Conservation (phyloP, 805 yeast species). For the Yarrowia phangngaensis region DNA sequence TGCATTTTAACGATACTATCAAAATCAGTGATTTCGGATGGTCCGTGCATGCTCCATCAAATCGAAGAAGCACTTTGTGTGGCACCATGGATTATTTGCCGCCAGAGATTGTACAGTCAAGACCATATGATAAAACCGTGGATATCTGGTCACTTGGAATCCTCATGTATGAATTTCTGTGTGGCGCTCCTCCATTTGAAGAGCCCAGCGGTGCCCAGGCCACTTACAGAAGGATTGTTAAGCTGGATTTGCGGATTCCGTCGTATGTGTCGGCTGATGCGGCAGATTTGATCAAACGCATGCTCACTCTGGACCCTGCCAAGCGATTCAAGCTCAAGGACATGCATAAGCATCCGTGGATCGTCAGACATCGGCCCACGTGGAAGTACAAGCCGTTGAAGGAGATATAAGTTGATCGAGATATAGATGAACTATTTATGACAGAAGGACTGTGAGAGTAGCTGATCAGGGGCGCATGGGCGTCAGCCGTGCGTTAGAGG, state of each 20-base stretch:
- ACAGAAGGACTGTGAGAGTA: no score
- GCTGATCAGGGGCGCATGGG: no score
- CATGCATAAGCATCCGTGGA: constrained; percentile 81
- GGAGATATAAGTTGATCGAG: no score
- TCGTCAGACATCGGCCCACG: constrained; percentile 53
- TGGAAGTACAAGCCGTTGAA: constrained; percentile 46
- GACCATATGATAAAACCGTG: constrained; percentile 70
- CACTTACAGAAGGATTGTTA: constrained; percentile 75
- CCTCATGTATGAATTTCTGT: constrained; percentile 75
- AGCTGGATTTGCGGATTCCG: constrained; percentile 74
- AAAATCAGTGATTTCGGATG: constrained; percentile 95
- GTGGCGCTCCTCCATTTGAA: constrained; percentile 91
- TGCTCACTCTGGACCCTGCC: constrained; percentile 66
- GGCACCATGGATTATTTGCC: constrained; percentile 94
- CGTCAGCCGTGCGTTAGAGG: no score
- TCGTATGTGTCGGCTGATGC: constrained; percentile 67
- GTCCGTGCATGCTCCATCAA: constrained; percentile 69
- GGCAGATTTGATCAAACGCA: constrained; percentile 58
- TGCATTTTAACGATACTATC: constrained; percentile 69
- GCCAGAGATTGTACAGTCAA: constrained; percentile 89
- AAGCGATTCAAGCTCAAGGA: constrained; percentile 59
- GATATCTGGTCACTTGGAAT: constrained; percentile 95
- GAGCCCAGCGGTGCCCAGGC: constrained; percentile 63
- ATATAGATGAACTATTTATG: no score
- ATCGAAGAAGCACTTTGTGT: constrained; percentile 75